Evolutionary conservation across 176 grass and related monocot genomes (phyloP), one percentile per base, ranked within the genome.

Genomic region (Miscanthus lutarioriparius): DNA sequence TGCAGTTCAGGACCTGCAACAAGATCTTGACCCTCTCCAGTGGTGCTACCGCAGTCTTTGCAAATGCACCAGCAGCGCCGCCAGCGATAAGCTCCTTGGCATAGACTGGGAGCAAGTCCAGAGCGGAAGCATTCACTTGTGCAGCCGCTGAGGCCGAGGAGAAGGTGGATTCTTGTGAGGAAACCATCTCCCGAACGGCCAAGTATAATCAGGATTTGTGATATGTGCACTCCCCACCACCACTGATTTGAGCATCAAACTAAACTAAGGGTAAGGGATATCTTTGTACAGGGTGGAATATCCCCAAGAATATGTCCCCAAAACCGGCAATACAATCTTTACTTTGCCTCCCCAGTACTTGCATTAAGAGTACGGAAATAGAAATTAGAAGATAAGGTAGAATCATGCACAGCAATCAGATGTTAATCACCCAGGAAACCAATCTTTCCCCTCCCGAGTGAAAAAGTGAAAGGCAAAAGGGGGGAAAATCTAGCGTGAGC

Each of bases 11-110:
- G 64, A 95, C 96, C 93, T 98, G 93, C 76, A 95, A 35, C 63
- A 98, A 70, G 73, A 98, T 98, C 83, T 98, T 98, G 61, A 98
- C 77, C 35, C 96, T 92, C 86, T 95, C 96, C 59, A 98, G 61
- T 6, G 96, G 96, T 15, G 96, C 93, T 7, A 98, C 96, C 0
- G 96, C 83, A 14, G 91, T 98, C 81, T 95, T 95, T 36, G 96
- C 90, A 63, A 95, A 93, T 30, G 91, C 92, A 82, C 96, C 96
- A 33, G 96, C 96, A 65, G 92, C 87, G 22, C 96, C 96, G 0
- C 96, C 96, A 4, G 92, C 92, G 2, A 98, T 87, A 65, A 98
- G 79, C 80, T 93, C 92, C 74, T 95, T 98, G 23, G 90, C 93
- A 74, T 95, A 95, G 9, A 93, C 92, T 10, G 92, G 96, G 53